Conservation (phyloP, 2,329 filamentous ascomycete species). For the Chaetoscypha palmicola region DNA sequence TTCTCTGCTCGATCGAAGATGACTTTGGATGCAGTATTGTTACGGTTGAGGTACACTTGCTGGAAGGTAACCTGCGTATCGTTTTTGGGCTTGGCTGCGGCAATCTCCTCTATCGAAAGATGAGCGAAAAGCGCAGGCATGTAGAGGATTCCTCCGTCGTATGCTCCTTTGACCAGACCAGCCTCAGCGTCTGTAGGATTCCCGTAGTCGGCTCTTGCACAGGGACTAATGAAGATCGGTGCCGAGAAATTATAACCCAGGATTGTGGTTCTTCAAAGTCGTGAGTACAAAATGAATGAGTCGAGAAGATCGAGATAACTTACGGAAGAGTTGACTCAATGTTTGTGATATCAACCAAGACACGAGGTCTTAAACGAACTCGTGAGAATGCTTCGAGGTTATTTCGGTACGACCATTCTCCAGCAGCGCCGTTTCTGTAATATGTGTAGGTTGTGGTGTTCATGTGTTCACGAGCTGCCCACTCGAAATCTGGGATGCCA, state of each 20-base stretch:
- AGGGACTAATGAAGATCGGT: conserved; percentile 48
- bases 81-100: conserved; percentile 3
- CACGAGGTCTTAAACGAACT: conserved; percentile 41
- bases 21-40: conserved; percentile 8
- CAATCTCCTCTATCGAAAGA: conserved; percentile 13
- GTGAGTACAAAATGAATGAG: not conserved
- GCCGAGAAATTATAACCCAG: conserved; percentile 46
- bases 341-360: conserved; percentile 42
- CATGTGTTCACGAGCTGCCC: conserved; percentile 42
- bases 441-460: conserved; percentile 45
- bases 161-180: conserved; percentile 40
- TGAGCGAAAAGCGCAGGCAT: conserved; percentile 11
- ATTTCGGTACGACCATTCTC: conserved; percentile 49
- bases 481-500: conserved; percentile 48
- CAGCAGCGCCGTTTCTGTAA: conserved; percentile 48
- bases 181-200: conserved; percentile 42
- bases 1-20: conserved; percentile 19
- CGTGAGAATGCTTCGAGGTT: conserved; percentile 48
- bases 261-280: conserved; percentile 35
- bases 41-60: conserved; percentile 17
- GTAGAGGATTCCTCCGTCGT: conserved; percentile 7
- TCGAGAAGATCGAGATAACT: not conserved
- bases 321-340: conserved; percentile 33
- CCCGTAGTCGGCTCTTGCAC: conserved; percentile 39
- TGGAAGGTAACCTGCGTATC: conserved; percentile 19